Evolutionary conservation across 208 protist genomes (phyloP), one percentile per base, ranked within the genome.

Genomic region (Novymonas esmeraldas): DNA sequence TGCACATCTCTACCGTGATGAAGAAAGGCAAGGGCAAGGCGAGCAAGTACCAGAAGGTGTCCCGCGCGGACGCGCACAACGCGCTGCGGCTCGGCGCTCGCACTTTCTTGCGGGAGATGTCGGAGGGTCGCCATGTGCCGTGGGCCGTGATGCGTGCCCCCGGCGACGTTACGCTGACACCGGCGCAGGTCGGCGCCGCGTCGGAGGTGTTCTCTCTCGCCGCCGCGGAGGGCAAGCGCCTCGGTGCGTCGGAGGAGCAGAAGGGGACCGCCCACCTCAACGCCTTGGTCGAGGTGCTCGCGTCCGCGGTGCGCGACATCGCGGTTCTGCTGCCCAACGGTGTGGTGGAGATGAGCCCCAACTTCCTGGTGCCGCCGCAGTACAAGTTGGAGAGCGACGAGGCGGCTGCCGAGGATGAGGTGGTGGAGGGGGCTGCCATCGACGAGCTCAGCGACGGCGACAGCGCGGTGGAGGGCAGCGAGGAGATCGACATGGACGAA

Each of bases 61-160:
- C 59, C 45, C 76, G 81, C 26, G 67, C 73, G 18, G 90, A 96
- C 72, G 72, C 66, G 28, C 75, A 78, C 57, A 94, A 93, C 76
- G 82, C 75, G 13, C 79, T 92, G 20, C 79, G 82, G 31, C 76
- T 94, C 29, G 90, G 90, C 48, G 81, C 90, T 38, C 80, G 90
- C 48, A 92, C 85, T 3, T 93, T 96, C 79, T 41, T 96, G 55
- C 83, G 87, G 29, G 90, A 94, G 77, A 70, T 96, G 63, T 88
- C 75, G 66, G 77, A 90, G 61, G 75, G 85, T 24, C 64, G 76
- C 54, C 76, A 96, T 65, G 76, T 94, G 22, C 90, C 90, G 14
- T 96, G 90, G 88, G 85, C 90, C 34, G 84, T 96, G 44, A 90
- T 96, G 85, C 85, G 87, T 7, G 80, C 78, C 36, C 64, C 75